These are phyloP conservation scores for Arctostaphylos glauca DNA, from an alignment of 148 eudicot species.

Conservation along the genomic window DNA sequence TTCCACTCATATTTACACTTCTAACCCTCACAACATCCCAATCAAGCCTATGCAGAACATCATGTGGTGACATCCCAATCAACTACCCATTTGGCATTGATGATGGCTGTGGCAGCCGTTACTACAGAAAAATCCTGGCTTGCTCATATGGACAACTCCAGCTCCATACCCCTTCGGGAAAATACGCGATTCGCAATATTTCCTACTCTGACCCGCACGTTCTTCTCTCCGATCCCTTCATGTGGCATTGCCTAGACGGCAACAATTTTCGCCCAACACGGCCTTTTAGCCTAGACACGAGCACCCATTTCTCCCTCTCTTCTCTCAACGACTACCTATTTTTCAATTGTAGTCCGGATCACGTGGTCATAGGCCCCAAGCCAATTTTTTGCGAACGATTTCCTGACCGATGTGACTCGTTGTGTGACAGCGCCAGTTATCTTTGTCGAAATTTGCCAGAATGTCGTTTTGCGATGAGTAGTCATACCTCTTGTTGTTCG, in stretches of 20 bases:
- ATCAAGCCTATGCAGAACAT: conserved; percentile 55
- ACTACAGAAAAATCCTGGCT: conserved; percentile 64
- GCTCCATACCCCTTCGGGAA: conserved; percentile 84
- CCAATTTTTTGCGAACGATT: conserved; percentile 72
- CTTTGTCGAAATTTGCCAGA: conserved; percentile 76
- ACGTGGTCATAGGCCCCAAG: conserved; percentile 69
- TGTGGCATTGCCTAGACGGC: conserved; percentile 88
- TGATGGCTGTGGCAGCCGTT: conserved; percentile 88
- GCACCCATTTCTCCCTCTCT: conserved; percentile 65
- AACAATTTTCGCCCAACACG: conserved; percentile 54
- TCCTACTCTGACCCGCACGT: conserved; percentile 78
- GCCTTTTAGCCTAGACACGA: conserved; percentile 80
- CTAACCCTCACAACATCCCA: conserved; percentile 41
- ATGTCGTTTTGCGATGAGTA: conserved; percentile 42
- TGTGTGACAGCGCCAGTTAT: conserved; percentile 78
- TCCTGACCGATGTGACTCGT: conserved; percentile 72
- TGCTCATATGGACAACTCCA: conserved; percentile 47
- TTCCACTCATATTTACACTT: background rate
- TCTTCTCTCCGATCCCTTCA: conserved; percentile 61
- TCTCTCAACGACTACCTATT: conserved; percentile 81
- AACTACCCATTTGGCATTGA: conserved; percentile 80
- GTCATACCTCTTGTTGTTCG: conserved; percentile 65
- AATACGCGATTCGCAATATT: conserved; percentile 52
- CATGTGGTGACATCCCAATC: conserved; percentile 71
- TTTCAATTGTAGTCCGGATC: conserved; percentile 70